Base-by-base conservation (phyloP, 2,329 filamentous ascomycete species). In the Rhinocladiella mackenziei region DNA sequence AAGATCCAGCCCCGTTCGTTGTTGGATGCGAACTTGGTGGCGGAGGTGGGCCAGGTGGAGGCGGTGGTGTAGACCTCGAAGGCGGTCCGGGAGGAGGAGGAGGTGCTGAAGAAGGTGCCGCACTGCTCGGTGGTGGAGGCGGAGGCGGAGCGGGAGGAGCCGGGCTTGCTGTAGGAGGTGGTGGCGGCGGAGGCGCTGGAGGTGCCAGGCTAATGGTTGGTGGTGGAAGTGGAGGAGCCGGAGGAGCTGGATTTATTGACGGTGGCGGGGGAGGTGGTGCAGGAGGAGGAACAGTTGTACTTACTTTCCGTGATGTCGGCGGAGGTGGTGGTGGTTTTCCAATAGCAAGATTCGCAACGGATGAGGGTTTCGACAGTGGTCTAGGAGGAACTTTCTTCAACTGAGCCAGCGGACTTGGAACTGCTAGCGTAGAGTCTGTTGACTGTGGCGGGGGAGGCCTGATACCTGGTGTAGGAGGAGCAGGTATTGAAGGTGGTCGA, bases 391-490 rank as follows among this genome's bases (percentile, higher is more conserved):
- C 69, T 64, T 81, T 86, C 54, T 80, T 73, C 31, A 85, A 66
- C 53, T 77, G 76, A 20, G 78, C 74, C 48, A 72, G 54, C 11
- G 68, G 65, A 48, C 82, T 72, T 5, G 77, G 73, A 43, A 72
- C 67, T 44, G 74, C 67, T 22, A 71, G 62, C 13, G 67, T 61
- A 10, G 70, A 68, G 22, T 74, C 68, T 50, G 69, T 66, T n/a
- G 71, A 69, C 10, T 72, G 69, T 14, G 71, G 70, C 18, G 70
- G 61, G 20, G 66, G 68, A 20, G 72, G 69, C 34, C 66, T 62
- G 43, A 63, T 66, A 11, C 72, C 71, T 2, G 81, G 80, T 25
- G 81, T 67, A 5, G 72, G 70, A 35, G 84, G 82, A 23, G 79
- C 77, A 23, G 59, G 61, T n/a, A 70, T 66, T 28, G 76, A 48